A percentile compares a stretch with the other conserved stretches of the same genome.
Conservation (phyloP, 208 protist species). For the Herpetomonas tarakana region DNA sequence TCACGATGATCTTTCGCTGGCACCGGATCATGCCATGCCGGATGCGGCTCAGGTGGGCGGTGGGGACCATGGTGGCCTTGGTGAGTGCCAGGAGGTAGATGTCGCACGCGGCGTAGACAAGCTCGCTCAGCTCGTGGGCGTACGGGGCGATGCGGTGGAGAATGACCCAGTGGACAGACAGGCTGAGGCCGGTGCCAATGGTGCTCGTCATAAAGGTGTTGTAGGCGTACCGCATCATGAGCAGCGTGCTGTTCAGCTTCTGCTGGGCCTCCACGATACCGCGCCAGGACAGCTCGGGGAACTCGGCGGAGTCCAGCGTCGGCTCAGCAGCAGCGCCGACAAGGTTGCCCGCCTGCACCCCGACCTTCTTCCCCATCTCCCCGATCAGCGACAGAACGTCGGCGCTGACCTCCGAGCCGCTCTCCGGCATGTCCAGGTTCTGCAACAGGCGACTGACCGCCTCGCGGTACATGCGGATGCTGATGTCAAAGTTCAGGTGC, state of each 20-base stretch:
- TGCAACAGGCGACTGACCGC: conserved; percentile 57
- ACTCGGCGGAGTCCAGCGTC: conserved; percentile 76
- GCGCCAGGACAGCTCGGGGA: conserved; percentile 62
- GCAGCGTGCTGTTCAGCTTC: conserved; percentile 56
- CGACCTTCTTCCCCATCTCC: conserved; percentile 62
- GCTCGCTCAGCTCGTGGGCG: conserved; percentile 59
- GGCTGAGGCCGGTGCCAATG: conserved; percentile 21
- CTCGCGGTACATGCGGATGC: conserved; percentile 71
- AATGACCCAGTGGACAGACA: conserved; percentile 86
- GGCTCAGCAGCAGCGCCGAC: conserved; percentile 57
- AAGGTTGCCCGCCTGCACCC: conserved; percentile 40
- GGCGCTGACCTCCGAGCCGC: conserved; percentile 50
- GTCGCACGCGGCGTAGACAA: conserved; percentile 70
- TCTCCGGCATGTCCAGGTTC: conserved; percentile 82
- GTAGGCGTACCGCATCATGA: conserved; percentile 84
- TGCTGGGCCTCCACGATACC: conserved; percentile 53
- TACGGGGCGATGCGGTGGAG: conserved; percentile 71
- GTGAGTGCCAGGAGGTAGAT: conserved; percentile 68
- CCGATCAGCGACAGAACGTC: conserved; percentile 38
- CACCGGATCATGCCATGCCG: conserved; percentile 65
- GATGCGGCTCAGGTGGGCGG: conserved; percentile 65
- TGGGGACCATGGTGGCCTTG: conserved; percentile 67
- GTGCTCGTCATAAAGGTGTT: conserved; percentile 78
- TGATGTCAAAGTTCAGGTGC: conserved; percentile 64
- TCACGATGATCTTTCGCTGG: conserved; percentile 51